Conservation (phyloP, 2,329 filamentous ascomycete species). For the Hansfordia pulvinata region DNA sequence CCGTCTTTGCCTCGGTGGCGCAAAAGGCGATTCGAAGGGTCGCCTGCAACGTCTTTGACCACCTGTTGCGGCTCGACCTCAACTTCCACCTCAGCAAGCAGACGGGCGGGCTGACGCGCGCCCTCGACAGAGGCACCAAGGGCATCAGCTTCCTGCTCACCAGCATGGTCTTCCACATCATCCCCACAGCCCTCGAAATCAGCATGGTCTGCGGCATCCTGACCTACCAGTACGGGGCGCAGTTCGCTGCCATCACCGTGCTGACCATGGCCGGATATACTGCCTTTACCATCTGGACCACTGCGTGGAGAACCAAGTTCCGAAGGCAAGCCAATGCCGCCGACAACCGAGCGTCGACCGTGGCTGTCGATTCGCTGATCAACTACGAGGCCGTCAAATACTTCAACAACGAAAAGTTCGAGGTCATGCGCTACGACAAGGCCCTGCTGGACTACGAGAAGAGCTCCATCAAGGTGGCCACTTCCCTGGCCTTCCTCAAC, state of each 20-base stretch:
- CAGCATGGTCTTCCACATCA: slow-evolving; percentile 96
- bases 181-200: slow-evolving; percentile 89
- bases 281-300: slow-evolving; percentile 94
- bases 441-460: slow-evolving; percentile 79
- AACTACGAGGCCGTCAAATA: slow-evolving; percentile 99
- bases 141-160: slow-evolving; percentile 95
- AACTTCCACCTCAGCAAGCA: slow-evolving; percentile 91
- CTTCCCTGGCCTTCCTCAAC: slow-evolving; percentile 85
- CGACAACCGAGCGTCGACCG: slow-evolving; percentile 88
- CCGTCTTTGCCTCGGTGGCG: slow-evolving; percentile 90
- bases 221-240: slow-evolving; percentile 86
- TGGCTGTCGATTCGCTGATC: slow-evolving; percentile 91
- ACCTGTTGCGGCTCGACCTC: slow-evolving; percentile 76
- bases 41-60: slow-evolving; percentile 83
- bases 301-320: slow-evolving; percentile 94
- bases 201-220: slow-evolving; percentile 91
- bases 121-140: slow-evolving; percentile 94
- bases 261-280: slow-evolving; percentile 88
- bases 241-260: slow-evolving; percentile 84
- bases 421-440: slow-evolving; percentile 80
- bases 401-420: slow-evolving; percentile 97
- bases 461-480: slow-evolving; percentile 93
- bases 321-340: slow-evolving; percentile 89
- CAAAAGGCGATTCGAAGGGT: slow-evolving; percentile 92
- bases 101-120: slow-evolving; percentile 84